Evolutionary conservation across 495 filamentous ascomycete genomes (phyloP).

Genomic region (Parachaetomium inaequale): DNA sequence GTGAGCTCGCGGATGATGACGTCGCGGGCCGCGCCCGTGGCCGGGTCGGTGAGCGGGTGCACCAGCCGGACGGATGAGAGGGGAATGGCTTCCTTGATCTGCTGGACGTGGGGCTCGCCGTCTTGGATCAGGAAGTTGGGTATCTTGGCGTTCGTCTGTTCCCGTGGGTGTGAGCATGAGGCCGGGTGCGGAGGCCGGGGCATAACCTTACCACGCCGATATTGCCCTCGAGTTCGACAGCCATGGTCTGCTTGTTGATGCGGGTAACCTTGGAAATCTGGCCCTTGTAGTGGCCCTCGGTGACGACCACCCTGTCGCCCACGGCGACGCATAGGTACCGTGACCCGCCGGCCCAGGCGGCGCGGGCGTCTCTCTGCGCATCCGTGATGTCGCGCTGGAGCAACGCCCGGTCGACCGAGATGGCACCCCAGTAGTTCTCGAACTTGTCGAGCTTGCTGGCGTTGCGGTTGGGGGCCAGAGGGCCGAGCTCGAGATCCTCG

Average conservation of each 20-base stretch:
- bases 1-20: constrained; percentile 69
- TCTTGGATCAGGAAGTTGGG: constrained; percentile 51
- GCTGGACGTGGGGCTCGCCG: constrained; percentile 43
- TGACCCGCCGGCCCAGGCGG: constrained; percentile 49
- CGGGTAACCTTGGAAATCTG: constrained; percentile 66
- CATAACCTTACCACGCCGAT: constrained; percentile 59
- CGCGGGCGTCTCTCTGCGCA: constrained; percentile 31
- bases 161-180: constrained; percentile 2
- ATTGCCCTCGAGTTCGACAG: constrained; percentile 55
- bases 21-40: constrained; percentile 60
- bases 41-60: constrained; percentile 61
- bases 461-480: constrained; percentile 70
- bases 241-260: constrained; percentile 56
- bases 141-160: constrained; percentile 55
- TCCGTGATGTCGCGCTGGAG: constrained; percentile 23
- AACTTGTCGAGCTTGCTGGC: constrained; percentile 46
- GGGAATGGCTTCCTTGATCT: constrained; percentile 52
- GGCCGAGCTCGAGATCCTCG: constrained; percentile 74
- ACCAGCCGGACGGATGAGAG: constrained; percentile 76
- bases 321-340: constrained; percentile 60
- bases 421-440: constrained; percentile 23
- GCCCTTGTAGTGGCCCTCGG: constrained; percentile 72
- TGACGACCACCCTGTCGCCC: constrained; percentile 74
- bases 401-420: constrained; percentile 29
- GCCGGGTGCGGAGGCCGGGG: background rate